Base-by-base conservation (phyloP, 768 basidiomycete genomes). In the Dioszegia crocea region DNA sequence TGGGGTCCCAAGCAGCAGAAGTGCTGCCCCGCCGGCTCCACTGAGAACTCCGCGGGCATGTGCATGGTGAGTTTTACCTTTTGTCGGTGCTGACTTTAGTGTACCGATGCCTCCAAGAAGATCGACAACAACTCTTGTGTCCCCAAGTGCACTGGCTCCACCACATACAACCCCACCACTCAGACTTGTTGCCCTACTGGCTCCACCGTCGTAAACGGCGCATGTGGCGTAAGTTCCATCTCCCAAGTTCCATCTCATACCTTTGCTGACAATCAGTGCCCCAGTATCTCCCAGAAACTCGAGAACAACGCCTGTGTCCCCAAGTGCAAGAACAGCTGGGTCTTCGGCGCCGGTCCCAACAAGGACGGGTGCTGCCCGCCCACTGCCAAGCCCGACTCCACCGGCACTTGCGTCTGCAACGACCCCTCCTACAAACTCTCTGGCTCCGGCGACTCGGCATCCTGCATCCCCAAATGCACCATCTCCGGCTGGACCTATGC, bases 401-500 rank as follows among this genome's bases (percentile, higher is more conserved):
- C 39, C 48, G 41, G 38, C 30, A 54, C 57, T n/a, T 67, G 65
- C 36, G 59, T 47, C 24, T 67, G 65, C 44, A 49, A 63, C 56
- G 56, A 46, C 52, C 6, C 16, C 33, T 9, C 51, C 26, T 38
- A 53, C 11, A 5, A 53, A 27, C 40, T 53, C 51, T 26, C 51
- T 38, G 51, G 51, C 29, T 26, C 36, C 39, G 51, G 51, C 29
- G 46, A 29, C 30, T 19, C 17, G 3, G 27, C 36, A 31, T 40
- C 40, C 21, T 66, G 61, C 39, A 36, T 36, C 24, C 29, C 5
- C 33, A 57, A 58, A 40, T 65, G 63, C 47, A 29, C 44, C 24
- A 29, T 17, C 9, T 23, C 49, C 39, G 51, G 51, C 16, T 53
- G 51, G 36, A 40, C 38, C 9, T 53, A n/a, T 12, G 51, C 23